Evolutionary conservation across 1,284 basidiomycete genomes (phyloP).

Genomic region (Ceratobasidium sp.): DNA sequence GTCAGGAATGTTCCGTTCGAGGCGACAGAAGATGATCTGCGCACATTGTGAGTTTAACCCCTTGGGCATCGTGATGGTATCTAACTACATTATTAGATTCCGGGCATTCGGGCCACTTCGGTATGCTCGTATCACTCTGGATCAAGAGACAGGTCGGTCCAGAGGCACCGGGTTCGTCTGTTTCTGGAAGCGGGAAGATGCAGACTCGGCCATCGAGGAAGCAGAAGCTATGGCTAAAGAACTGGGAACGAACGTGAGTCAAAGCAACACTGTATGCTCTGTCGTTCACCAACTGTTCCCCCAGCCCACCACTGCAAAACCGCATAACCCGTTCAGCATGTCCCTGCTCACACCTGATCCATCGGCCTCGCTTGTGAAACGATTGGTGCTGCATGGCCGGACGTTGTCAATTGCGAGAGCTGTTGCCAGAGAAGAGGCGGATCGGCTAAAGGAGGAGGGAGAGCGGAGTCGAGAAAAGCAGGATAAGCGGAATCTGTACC

Average conservation of each 20-base stretch:
- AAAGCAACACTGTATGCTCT: neutral
- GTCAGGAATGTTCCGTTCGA: conserved; percentile 94
- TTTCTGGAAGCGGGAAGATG: conserved; percentile 95
- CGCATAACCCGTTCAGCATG: conserved; percentile 83
- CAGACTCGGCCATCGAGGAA: conserved; percentile 85
- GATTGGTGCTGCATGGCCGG: conserved; percentile 90
- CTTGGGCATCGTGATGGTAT: neutral
- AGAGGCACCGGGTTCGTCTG: conserved; percentile 97
- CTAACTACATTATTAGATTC: conserved; percentile 66
- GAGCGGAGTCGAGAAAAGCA: conserved; percentile 87
- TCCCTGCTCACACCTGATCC: conserved; percentile 96
- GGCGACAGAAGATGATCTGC: conserved; percentile 90
- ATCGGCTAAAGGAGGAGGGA: conserved; percentile 85
- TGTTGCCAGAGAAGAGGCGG: conserved; percentile 89
- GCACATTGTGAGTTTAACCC: conserved; percentile 69
- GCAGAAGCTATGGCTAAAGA: conserved; percentile 77
- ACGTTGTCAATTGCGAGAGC: conserved; percentile 92
- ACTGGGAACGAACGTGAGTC: conserved; percentile 48
- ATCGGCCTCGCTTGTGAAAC: conserved; percentile 83
- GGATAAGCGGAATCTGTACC: conserved; percentile 96
- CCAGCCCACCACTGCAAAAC: conserved; percentile 50
- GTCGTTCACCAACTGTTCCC: conserved; percentile 53
- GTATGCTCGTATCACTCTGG: conserved; percentile 93
- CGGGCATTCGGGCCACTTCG: conserved; percentile 91
- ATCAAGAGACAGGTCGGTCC: conserved; percentile 83